Evolutionary conservation across 177 flowering plant species (phyloP).

Genomic region (Tripterygium wilfordii): DNA sequence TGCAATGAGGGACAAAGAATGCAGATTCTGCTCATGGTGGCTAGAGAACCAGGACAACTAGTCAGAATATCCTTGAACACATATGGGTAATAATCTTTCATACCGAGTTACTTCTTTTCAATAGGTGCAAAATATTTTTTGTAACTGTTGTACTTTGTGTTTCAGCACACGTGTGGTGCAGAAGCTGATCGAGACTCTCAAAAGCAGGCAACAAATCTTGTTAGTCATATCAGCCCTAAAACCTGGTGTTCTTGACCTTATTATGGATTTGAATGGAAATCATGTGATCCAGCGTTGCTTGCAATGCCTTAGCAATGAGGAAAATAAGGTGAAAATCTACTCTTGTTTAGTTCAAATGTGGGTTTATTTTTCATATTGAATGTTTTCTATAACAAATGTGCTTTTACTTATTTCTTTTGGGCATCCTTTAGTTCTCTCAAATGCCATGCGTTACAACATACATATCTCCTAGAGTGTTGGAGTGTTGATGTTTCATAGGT

Average conservation of each 20-base stretch:
- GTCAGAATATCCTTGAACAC: slow-evolving; percentile 58
- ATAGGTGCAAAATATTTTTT: too few relatives aligned
- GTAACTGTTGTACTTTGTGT: too few relatives aligned
- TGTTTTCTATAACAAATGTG: too few relatives aligned
- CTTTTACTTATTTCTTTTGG: too few relatives aligned
- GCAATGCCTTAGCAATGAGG: slow-evolving; percentile 52
- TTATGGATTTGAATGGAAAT: slow-evolving; percentile 73
- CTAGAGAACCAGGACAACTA: slow-evolving; percentile 49
- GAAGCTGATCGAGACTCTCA: slow-evolving; percentile 69
- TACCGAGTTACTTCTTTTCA: too few relatives aligned
- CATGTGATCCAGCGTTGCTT: slow-evolving; percentile 82
- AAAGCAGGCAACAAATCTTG: slow-evolving; percentile 48
- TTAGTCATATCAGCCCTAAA: slow-evolving; percentile 42
- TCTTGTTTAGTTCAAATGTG: too few relatives aligned
- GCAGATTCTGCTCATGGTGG: slow-evolving; percentile 42
- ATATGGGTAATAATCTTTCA: slow-evolving; percentile 62
- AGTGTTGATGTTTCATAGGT: too few relatives aligned
- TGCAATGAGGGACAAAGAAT: slow-evolving; percentile 69
- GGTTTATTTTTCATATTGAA: too few relatives aligned
- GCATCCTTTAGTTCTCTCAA: too few relatives aligned
- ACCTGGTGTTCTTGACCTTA: slow-evolving; percentile 62
- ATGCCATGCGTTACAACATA: too few relatives aligned
- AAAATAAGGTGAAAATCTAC: slow-evolving; percentile 37
- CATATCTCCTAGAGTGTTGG: too few relatives aligned
- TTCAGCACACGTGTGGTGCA: slow-evolving; percentile 84